Evolutionary conservation across 176 grass and related monocot species (phyloP).

Genomic region (Oryza longistaminata): DNA sequence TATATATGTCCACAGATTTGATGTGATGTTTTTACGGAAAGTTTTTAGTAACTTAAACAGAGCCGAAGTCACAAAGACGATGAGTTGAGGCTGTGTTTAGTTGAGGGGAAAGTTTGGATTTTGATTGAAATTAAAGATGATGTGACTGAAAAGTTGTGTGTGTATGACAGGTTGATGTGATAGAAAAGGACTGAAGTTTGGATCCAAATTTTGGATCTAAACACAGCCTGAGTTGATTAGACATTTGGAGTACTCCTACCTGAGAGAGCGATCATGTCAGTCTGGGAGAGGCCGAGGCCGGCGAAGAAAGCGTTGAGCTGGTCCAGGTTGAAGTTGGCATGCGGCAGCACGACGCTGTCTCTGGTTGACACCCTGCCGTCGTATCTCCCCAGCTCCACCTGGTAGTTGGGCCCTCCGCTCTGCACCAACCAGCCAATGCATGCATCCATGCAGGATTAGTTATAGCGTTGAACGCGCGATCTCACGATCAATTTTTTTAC

Average conservation of each 20-base stretch:
- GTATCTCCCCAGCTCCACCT: constrained; percentile 68
- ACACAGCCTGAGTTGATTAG: not conserved
- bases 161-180: too few relatives aligned
- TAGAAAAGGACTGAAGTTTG: too few relatives aligned
- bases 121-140: too few relatives aligned
- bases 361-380: constrained; percentile 57
- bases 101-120: too few relatives aligned
- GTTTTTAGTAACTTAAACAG: too few relatives aligned
- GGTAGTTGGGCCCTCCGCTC: constrained; percentile 65
- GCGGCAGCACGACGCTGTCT: constrained; percentile 55
- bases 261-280: constrained; percentile 75
- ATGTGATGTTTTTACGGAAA: too few relatives aligned
- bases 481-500: not conserved
- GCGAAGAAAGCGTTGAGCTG: constrained; percentile 64
- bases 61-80: too few relatives aligned
- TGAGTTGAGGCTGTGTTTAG: too few relatives aligned
- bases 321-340: constrained; percentile 53
- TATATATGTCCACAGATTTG: too few relatives aligned
- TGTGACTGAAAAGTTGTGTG: too few relatives aligned
- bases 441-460: not conserved
- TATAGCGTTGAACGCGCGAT: not conserved
- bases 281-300: constrained; percentile 51
- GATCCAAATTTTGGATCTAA: too few relatives aligned
- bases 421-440: constrained; percentile 11
- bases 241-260: constrained; percentile 21